Base-by-base conservation (phyloP, 345 rosid species). In the Cardamine chenopodiifolia region DNA sequence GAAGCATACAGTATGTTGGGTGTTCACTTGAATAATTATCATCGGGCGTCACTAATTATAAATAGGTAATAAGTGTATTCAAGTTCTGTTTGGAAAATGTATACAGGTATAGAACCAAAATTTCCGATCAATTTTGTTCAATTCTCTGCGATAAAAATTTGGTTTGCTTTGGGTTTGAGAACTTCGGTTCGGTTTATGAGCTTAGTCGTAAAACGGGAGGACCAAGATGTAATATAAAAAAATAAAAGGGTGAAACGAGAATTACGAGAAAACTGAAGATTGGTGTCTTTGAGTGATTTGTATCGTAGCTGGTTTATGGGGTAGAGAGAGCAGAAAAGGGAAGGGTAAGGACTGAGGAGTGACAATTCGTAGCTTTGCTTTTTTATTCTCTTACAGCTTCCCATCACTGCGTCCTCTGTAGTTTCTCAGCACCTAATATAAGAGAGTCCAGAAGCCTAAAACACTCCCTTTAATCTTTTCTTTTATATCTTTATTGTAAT, bases 351-450 rank as follows among this genome's bases (percentile, higher is more conserved):
- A 34, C 37, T 11, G 66, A 76, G 32, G 31, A 76, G 59, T 76
- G 80, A 70, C 75, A 76, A 76, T 45, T 49, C 75, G 71, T 76
- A 70, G 66, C 60, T 62, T 76, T 67, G 54, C 62, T 47, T 68
- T 26, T 31, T 29, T 32, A 68, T 76, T 58, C 73, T 59, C 68
- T 60, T 61, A 61, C 62, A 52, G 63, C 66, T 70, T 69, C 70
- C 59, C 66, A 76, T 70, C 75, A 76, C 80, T 76, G 66, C 63
- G 10, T 75, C 63, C 4, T 42, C 74, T 75, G 69, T 39, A 59
- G 35, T 62, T 37, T 67, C 61, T 47, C 79, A 75, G 74, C 32
- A 52, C 74, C 74, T 68, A 76, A 7, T 52, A 34, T 18, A 48
- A 9, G 28, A 54, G 64, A 62, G 44, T 53, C 79, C 79, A 37